Base-by-base conservation (phyloP, 2,329 filamentous ascomycete genomes). In the Cercospora berteroae region DNA sequence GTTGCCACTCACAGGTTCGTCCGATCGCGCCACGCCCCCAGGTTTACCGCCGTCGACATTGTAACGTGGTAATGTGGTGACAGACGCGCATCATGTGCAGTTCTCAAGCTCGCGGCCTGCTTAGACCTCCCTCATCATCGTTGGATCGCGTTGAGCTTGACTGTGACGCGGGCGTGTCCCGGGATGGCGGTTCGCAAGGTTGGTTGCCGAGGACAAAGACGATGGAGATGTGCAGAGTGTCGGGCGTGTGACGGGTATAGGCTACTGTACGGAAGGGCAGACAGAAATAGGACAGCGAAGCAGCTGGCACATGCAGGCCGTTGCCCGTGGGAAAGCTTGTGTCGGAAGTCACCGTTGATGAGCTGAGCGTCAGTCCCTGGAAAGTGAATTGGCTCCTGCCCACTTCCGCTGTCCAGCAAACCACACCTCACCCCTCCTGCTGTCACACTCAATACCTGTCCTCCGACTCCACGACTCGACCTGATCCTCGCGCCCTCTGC, bases 11-110 rank as follows among this genome's bases (percentile, higher is more conserved):
- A 97, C 93, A 99, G 91, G 80, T 98, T 99, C 75, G 95, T 99
- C 82, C 95, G 91, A 86, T 99, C 95, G 85, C 95, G 93, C 94
- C 94, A 99, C 44, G 74, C 75, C 87, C 90, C 71, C 39, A 67
- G 18, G 27, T 60, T 60, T 31, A 69, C 69, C 25, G 69, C 67
- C 27, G 64, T 66, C 33, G 69, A 69, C 70, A 72, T 72, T 31
- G 61, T 69, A 39, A 18, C 56, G 42, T 66, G 63, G 29, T 48
- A 10, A 56, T 55, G 55, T 36, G 44, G 48, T 55, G 58, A 66
- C 56, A 55, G 50, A 65, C 63, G 60, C 52, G 63, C 67, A 65
- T 70, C 63, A 65, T 66, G 69, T 52, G 63, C 20, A 63, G 29
- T 60, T 42, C 36, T 50, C 29, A 31, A 48, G 27, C 42, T 62